Conservation (phyloP, 345 rosid genomes). For the Populus euphratica region DNA sequence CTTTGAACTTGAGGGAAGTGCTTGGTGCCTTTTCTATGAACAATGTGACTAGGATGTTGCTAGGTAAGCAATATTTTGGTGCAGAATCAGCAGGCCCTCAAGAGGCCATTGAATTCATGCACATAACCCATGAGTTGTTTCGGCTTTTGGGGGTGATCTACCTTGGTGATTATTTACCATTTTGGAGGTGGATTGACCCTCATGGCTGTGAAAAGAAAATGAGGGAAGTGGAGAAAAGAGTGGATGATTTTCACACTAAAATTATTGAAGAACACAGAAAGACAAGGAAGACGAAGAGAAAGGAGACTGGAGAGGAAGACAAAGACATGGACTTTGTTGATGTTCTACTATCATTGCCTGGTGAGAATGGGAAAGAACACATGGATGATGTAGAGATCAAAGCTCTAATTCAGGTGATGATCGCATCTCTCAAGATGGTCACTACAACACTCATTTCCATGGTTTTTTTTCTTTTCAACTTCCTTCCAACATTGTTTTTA, state of each 20-base stretch:
- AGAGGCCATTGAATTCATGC: conserved; percentile 87
- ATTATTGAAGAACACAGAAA: conserved; percentile 67
- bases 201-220: conserved; percentile 70
- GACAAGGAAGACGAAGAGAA: conserved; percentile 19
- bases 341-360: conserved; percentile 72
- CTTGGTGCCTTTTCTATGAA: conserved; percentile 88
- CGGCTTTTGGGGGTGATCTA: conserved; percentile 73
- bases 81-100: conserved; percentile 48
- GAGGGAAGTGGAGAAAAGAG: conserved; percentile 82
- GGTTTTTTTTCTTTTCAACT: neutral
- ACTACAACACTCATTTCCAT: no score
- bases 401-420: conserved; percentile 74
- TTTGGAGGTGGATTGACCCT: conserved; percentile 94
- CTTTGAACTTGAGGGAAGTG: conserved; percentile 64
- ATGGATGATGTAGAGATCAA: conserved; percentile 81
- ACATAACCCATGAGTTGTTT: conserved; percentile 67
- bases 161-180: conserved; percentile 80
- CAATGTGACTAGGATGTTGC: conserved; percentile 83
- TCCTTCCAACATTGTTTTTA: neutral
- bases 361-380: conserved; percentile 57
- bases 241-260: conserved; percentile 75
- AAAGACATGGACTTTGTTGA: conserved; percentile 78
- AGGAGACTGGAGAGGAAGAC: conserved; percentile 6
- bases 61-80: conserved; percentile 80
- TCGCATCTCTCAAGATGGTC: neutral